Percentiles rank a stretch among this genome's conserved stretches.
Conservation (phyloP, 352 stramenopile genomes). For the Pythium insidiosum region DNA sequence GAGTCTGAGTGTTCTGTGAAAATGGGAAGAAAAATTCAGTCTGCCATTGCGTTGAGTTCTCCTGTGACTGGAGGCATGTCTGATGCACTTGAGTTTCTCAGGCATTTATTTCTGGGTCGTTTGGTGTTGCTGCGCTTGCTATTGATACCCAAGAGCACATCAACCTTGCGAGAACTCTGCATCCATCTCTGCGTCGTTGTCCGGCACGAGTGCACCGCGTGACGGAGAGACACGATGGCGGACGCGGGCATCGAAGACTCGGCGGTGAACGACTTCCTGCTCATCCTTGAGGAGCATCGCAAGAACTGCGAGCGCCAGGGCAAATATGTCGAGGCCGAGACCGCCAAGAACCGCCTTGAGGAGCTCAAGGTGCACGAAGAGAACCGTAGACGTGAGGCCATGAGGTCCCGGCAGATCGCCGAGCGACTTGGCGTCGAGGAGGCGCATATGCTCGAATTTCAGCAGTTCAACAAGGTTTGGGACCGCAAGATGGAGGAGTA, state of each 20-base stretch:
- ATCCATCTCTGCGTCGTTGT: no score
- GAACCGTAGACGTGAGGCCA: constrained; percentile 92
- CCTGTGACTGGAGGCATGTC: no score
- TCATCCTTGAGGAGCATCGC: constrained; percentile 92
- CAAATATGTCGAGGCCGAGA: constrained; percentile 97
- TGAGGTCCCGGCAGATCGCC: constrained; percentile 92
- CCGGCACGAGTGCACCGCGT: no score
- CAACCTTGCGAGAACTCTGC: no score
- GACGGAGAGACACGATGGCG: constrained; percentile 21
- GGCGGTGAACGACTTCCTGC: constrained; percentile 78
- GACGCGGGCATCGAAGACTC: constrained; percentile 71
- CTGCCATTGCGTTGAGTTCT: no score
- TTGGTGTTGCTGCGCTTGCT: no score
- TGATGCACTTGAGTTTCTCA: no score
- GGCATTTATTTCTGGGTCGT: no score
- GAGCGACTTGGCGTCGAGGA: constrained; percentile 94
- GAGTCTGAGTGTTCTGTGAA: no score
- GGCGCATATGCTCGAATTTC: constrained; percentile 97
- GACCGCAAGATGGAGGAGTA: constrained; percentile 96
- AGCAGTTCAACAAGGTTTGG: constrained; percentile 96
- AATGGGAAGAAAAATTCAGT: no score
- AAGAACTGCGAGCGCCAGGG: constrained; percentile 96
- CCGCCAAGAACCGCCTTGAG: constrained; percentile 94
- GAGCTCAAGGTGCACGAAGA: constrained; percentile 96
- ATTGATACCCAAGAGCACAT: no score